phyloP scores from a whole-genome alignment of 345 rosid genomes.

The Acer yangbiense region DNA sequence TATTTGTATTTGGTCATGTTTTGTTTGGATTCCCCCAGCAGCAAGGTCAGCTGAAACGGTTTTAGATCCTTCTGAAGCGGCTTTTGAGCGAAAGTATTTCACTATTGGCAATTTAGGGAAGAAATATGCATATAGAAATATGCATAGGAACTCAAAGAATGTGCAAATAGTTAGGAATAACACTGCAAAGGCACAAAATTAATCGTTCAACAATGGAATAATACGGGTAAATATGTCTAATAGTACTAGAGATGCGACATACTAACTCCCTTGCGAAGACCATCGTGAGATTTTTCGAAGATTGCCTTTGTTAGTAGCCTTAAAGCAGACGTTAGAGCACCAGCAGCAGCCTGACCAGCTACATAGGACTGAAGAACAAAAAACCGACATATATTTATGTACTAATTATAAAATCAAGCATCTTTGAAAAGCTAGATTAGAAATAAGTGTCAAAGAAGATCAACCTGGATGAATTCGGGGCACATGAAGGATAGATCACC shows the following conservation, averaged over 20 bases:
- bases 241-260: constrained; percentile 27
- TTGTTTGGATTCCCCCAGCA: constrained; percentile 72
- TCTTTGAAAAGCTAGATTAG: background rate
- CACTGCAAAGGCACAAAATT: constrained; percentile 40
- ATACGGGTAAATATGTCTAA: background rate
- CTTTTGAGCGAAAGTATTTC: constrained; percentile 83
- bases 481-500: constrained; percentile 83
- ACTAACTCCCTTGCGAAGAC: constrained; percentile 84
- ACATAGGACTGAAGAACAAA: constrained; percentile 60
- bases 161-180: constrained; percentile 75
- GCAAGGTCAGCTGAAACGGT: constrained; percentile 81
- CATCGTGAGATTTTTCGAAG: constrained; percentile 55
- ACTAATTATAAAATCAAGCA: background rate
- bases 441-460: background rate
- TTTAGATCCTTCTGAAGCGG: constrained; percentile 83
- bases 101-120: constrained; percentile 81
- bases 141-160: constrained; percentile 45
- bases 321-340: constrained; percentile 74
- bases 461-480: constrained; percentile 83
- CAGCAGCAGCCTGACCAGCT: constrained; percentile 87
- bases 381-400: constrained; percentile 13
- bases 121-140: constrained; percentile 38
- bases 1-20: constrained; percentile 13
- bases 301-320: constrained; percentile 78
- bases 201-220: background rate